These are phyloP conservation scores for Leishmania braziliensis DNA, from an alignment of 208 protist genomes.

Conservation along the genomic window DNA sequence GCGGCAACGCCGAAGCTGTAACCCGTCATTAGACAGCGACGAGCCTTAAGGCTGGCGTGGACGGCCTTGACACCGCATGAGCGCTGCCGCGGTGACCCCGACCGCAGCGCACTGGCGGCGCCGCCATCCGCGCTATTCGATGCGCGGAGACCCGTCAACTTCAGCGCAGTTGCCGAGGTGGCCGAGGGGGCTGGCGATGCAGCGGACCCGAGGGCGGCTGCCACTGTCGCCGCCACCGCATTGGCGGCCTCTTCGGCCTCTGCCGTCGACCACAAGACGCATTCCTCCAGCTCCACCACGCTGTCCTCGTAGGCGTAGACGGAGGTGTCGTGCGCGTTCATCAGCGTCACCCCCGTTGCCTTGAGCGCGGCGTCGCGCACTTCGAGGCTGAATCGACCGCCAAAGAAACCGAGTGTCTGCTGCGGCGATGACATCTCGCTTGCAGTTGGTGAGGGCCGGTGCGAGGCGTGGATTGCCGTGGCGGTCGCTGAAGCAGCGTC, in stretches of 20 bases:
- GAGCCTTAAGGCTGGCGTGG: constrained; percentile 33
- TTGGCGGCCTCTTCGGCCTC: constrained; percentile 20
- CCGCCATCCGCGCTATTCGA: neutral
- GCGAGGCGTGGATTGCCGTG: neutral
- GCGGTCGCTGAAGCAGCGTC: neutral
- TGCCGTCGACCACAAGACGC: constrained; percentile 51
- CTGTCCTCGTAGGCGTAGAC: constrained; percentile 70
- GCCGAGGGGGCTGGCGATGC: neutral
- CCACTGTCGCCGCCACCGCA: constrained; percentile 5
- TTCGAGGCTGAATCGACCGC: constrained; percentile 69
- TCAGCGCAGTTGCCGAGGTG: neutral
- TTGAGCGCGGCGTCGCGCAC: constrained; percentile 53
- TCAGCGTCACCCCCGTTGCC: constrained; percentile 43
- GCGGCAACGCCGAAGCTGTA: constrained; percentile 68
- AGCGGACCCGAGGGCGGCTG: neutral
- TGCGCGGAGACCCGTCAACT: neutral
- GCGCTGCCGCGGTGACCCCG: constrained; percentile 8
- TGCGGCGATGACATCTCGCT: neutral
- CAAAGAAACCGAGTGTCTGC: constrained; percentile 39
- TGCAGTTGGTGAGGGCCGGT: neutral
- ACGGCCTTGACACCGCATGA: constrained; percentile 67
- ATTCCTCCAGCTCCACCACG: constrained; percentile 47
- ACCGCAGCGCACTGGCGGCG: neutral
- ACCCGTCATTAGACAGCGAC: constrained; percentile 50
- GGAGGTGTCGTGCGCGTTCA: constrained; percentile 53